Conservation (phyloP, 2,329 filamentous ascomycete species). For the Cladophialophora exuberans region DNA sequence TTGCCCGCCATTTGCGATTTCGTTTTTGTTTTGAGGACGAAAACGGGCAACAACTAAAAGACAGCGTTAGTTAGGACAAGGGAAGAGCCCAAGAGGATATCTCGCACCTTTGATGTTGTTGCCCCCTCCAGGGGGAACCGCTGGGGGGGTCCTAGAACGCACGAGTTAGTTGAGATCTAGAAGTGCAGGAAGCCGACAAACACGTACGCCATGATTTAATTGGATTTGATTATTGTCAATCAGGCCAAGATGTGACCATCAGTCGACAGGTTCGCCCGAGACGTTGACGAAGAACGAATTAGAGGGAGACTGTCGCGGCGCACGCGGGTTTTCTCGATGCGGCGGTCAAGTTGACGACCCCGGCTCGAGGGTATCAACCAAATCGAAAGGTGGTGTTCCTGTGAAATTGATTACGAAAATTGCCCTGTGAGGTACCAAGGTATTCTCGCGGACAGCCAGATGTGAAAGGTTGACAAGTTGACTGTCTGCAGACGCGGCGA, state of each 20-base stretch:
- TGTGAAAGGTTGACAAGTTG: background rate
- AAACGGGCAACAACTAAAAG: slow-evolving; percentile 88
- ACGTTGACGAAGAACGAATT: background rate
- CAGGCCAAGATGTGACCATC: slow-evolving; percentile 29
- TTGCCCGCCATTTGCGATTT: slow-evolving; percentile 86
- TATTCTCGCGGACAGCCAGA: slow-evolving; percentile 1
- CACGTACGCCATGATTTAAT: slow-evolving; percentile 26
- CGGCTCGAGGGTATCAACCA: background rate
- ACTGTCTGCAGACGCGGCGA: slow-evolving; percentile 5
- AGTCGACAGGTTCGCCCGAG: slow-evolving; percentile 22
- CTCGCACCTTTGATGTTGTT: slow-evolving; percentile 59
- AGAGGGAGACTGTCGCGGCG: no score
- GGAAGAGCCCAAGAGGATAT: background rate
- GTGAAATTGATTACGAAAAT: background rate
- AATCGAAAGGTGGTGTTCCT: background rate
- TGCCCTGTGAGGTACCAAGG: no score
- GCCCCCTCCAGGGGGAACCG: slow-evolving; percentile 35
- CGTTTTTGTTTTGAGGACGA: slow-evolving; percentile 93
- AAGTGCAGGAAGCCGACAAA: background rate
- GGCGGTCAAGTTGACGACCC: background rate
- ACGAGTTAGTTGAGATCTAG: slow-evolving; percentile 11
- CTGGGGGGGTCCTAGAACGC: slow-evolving; percentile 35
- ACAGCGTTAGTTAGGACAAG: slow-evolving; percentile 32
- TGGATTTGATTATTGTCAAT: slow-evolving; percentile 20
- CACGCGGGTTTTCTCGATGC: no score